These are phyloP conservation scores for Debaryomyces udenii DNA, from an alignment of 1,139 yeast genomes.

Conservation along the genomic window DNA sequence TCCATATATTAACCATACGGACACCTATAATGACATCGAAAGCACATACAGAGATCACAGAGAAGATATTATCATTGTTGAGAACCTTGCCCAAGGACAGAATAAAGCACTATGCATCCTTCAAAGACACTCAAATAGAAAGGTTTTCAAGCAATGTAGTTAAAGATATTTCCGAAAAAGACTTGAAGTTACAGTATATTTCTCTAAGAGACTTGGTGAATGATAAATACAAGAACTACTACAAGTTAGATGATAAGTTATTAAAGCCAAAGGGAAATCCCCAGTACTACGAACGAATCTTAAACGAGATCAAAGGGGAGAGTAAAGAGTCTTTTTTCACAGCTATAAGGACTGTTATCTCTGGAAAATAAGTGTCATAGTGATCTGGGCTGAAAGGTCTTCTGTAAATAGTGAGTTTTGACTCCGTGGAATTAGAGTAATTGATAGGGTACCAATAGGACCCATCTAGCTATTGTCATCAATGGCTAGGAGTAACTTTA, in stretches of 20 bases:
- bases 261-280: slow-evolving; percentile 83
- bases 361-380: slow-evolving; percentile 52
- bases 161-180: slow-evolving; percentile 42
- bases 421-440: too few relatives aligned
- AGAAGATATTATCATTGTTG: slow-evolving; percentile 42
- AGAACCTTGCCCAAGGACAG: slow-evolving; percentile 64
- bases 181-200: slow-evolving; percentile 60
- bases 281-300: slow-evolving; percentile 67
- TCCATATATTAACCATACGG: too few relatives aligned
- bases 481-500: too few relatives aligned
- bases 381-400: not conserved
- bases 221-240: slow-evolving; percentile 65
- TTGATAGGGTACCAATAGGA: too few relatives aligned
- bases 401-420: not conserved
- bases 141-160: slow-evolving; percentile 43
- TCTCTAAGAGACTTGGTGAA: slow-evolving; percentile 61
- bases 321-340: slow-evolving; percentile 64
- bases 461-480: too few relatives aligned
- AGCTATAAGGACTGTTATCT: slow-evolving; percentile 69
- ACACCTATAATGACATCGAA: slow-evolving; percentile 15
- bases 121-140: slow-evolving; percentile 64
- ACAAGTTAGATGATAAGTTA: slow-evolving; percentile 66
- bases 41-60: slow-evolving; percentile 29
- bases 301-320: slow-evolving; percentile 75
- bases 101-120: slow-evolving; percentile 65